Base-by-base conservation (phyloP, 768 basidiomycete genomes). In the Boletus sp. region DNA sequence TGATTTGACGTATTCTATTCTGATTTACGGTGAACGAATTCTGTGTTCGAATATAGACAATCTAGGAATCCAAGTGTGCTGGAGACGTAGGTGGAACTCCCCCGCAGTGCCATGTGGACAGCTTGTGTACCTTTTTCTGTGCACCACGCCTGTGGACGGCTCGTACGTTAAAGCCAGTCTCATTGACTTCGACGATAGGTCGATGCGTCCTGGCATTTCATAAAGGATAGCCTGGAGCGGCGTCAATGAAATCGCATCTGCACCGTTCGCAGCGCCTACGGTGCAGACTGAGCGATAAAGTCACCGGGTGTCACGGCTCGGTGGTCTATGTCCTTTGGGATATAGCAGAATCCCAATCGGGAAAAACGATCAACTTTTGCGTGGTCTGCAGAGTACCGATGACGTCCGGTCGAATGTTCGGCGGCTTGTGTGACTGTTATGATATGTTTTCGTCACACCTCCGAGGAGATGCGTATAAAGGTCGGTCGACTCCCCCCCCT, bases 401-500 rank as follows among this genome's bases (percentile, higher is more conserved):
- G 65, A 70, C 60, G 58, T 53, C 56, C 50, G 50, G 32, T 44
- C 52, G 42, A 62, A 47, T 40, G 57, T 39, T 62, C 43, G 65
- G 59, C 56, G 53, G 58, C 57, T 44, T 14, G 21, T 37, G 69
- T 67, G 60, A 63, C 62, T 68, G 66, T 69, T 63, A 65, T 59
- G 57, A 60, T 71, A 71, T 69, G 69, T 69, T 71, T 71, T 69
- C 50, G 69, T 69, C 70, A 63, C 70, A 23, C 63, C 56, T 53
- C 56, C 64, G 63, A 59, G 67, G 63, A 55, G 46, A 48, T 66
- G 46, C 46, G 25, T 71, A 69, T 71, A 69, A 61, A 61, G 51
- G 54, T 56, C 50, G 50, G 43, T 33, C 43, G n/a, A 38, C 43
- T 21, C 30, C n/a, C 30, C 30, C 27, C 33, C 60, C 39, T 47